Conservation (phyloP, 2,329 filamentous ascomycete genomes). For the Trichoderma cornu-damae region DNA sequence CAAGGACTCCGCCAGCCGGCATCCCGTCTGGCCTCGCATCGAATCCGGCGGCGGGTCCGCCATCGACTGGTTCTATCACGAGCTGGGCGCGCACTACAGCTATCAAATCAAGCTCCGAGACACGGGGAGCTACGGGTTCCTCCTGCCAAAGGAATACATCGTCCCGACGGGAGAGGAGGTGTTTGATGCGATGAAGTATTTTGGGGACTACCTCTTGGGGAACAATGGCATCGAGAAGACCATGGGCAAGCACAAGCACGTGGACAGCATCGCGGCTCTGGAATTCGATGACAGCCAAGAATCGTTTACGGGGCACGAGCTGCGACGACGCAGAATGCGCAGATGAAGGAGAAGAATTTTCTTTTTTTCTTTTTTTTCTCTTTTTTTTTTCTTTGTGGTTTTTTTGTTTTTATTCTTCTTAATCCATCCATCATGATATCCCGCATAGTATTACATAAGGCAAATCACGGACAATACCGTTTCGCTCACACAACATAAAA, state of each 20-base stretch:
- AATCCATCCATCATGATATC: neutral
- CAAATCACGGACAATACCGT: neutral
- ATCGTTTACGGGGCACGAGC: conserved; percentile 25
- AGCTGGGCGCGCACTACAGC: conserved; percentile 73
- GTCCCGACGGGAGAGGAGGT: conserved; percentile 85
- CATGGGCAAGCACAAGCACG: conserved; percentile 24
- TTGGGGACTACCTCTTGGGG: conserved; percentile 72
- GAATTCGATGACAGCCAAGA: conserved; percentile 19
- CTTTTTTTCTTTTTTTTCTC: neutral
- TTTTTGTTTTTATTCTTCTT: neutral
- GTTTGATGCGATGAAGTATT: conserved; percentile 74
- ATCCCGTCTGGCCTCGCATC: conserved; percentile 42
- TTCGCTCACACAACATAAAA: neutral
- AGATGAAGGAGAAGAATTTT: conserved; percentile 21
- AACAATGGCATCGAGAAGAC: conserved; percentile 60
- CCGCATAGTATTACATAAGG: neutral
- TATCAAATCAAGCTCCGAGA: conserved; percentile 95
- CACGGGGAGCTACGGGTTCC: conserved; percentile 88
- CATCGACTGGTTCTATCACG: conserved; percentile 93
- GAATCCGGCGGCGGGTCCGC: conserved; percentile 78
- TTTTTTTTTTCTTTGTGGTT: neutral
- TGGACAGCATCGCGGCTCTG: conserved; percentile 22
- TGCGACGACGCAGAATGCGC: conserved; percentile 29
- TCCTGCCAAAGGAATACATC: conserved; percentile 81
- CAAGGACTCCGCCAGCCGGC: conserved; percentile 22